These are phyloP conservation scores for Blastosporella zonata DNA, from an alignment of 1,284 basidiomycete species.

Conservation along the genomic window DNA sequence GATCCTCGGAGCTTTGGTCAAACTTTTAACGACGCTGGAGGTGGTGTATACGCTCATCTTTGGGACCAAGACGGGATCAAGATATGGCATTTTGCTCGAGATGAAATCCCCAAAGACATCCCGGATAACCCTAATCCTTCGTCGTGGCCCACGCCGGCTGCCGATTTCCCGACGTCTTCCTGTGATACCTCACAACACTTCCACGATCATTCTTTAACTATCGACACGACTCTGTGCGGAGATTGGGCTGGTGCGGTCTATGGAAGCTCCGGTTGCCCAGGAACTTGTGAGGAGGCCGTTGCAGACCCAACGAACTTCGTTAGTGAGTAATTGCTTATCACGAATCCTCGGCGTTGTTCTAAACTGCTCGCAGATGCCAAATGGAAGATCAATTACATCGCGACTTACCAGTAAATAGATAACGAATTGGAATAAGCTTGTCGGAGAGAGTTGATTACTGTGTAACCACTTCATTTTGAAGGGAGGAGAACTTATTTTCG, in stretches of 20 bases:
- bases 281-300: slow-evolving; percentile 54
- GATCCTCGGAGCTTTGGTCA: slow-evolving; percentile 60
- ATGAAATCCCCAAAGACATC: slow-evolving; percentile 67
- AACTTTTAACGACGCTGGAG: slow-evolving; percentile 63
- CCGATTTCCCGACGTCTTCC: slow-evolving; percentile 48
- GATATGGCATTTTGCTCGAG: slow-evolving; percentile 75
- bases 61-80: slow-evolving; percentile 68
- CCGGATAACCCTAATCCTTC: slow-evolving; percentile 48
- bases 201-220: slow-evolving; percentile 22
- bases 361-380: slow-evolving; percentile 39
- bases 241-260: slow-evolving; percentile 41
- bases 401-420: slow-evolving; percentile 27
- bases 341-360: background rate
- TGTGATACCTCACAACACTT: slow-evolving; percentile 34
- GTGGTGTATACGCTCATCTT: slow-evolving; percentile 75
- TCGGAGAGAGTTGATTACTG: background rate
- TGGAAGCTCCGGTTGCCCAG: slow-evolving; percentile 46
- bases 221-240: slow-evolving; percentile 43
- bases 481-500: too few species aligned
- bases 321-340: slow-evolving; percentile 36
- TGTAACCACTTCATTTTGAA: too few species aligned
- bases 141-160: slow-evolving; percentile 57
- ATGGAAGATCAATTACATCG: slow-evolving; percentile 55
- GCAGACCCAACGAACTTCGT: slow-evolving; percentile 52
- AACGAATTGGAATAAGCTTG: background rate